Percentiles rank a stretch among this genome's conserved stretches.
phyloP scores from a whole-genome alignment of 257 asterid species.

The Knoxia roxburghii region DNA sequence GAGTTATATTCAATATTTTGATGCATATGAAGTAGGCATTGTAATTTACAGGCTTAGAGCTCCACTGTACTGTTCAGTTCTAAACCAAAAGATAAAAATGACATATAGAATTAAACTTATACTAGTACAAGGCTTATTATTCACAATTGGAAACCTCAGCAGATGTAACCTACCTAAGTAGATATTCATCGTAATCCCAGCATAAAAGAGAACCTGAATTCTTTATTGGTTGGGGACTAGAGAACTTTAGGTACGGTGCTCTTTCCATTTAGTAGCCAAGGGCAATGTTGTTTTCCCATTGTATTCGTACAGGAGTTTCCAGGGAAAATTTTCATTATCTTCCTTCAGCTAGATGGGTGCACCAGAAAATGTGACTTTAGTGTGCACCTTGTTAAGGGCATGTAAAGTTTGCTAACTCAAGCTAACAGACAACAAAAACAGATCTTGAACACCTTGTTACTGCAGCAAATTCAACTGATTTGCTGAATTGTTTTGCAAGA shows the following conservation, averaged over 20 bases:
- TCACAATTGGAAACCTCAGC: too few relatives aligned
- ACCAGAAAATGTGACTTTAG: neutral
- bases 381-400: neutral
- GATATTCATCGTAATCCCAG: too few relatives aligned
- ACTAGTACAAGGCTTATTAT: neutral
- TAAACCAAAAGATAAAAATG: too few relatives aligned
- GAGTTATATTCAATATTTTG: too few relatives aligned
- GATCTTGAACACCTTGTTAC: neutral
- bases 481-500: neutral
- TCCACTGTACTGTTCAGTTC: too few relatives aligned
- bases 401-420: neutral
- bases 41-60: too few relatives aligned
- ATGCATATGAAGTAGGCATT: neutral
- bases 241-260: too few relatives aligned
- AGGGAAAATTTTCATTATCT: neutral
- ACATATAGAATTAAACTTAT: too few relatives aligned
- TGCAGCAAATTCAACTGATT: neutral
- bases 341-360: neutral
- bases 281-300: neutral
- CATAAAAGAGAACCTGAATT: too few relatives aligned
- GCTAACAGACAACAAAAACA: neutral
- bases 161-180: too few relatives aligned
- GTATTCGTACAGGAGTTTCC: neutral
- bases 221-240: too few relatives aligned
- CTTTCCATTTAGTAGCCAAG: too few relatives aligned